Base-by-base conservation (phyloP, 1,284 basidiomycete genomes). In the Xanthoconium separans region DNA sequence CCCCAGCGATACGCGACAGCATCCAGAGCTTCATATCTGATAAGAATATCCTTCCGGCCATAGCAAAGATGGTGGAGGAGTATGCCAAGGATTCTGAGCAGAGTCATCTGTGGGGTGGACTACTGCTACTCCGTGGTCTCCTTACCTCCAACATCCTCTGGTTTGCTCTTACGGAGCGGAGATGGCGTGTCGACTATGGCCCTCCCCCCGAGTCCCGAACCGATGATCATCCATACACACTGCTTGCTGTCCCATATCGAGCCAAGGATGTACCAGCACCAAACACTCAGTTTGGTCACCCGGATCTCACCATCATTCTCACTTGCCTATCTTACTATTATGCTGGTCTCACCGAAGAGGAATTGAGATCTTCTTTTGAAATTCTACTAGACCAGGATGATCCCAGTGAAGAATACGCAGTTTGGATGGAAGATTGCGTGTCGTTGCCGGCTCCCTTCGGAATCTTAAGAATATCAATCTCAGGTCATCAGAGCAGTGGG, bases 11-110 rank as follows among this genome's bases (percentile, higher is more conserved):
- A 41, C 56, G 50, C 11, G 30, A 55, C 10, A 57, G 61, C 6
- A 63, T 62, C 4, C 39, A 55, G 2, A 41, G 52, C 1, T 74
- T 69, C 51, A 60, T 71, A 59, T 50, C 36, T 6, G n/a, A 44
- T n/a, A 9, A 41, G 11, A 13, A 58, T 4, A 20, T 51, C 2
- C 18, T 46, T 6, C 34, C 15, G 16, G 29, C 73, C 2, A 54
- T 54, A 54, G 27, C 47, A 13, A 24, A 51, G 7, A 15, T 7
- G 2, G 51, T 69, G 9, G 31, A 66, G 31, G 48, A 57, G 7
- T 58, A 63, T 29, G 57, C 44, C 2, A 27, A 47, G 30, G 0
- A 0, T 31, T 61, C 61, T 39, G 15, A 44, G 1, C 54, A 54
- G 1, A 59, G 48, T 29, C 22, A 18, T 12, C 18, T 46, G 4